These are phyloP conservation scores for Aquilaria yunnanensis DNA, from an alignment of 345 rosid species.

Conservation along the genomic window DNA sequence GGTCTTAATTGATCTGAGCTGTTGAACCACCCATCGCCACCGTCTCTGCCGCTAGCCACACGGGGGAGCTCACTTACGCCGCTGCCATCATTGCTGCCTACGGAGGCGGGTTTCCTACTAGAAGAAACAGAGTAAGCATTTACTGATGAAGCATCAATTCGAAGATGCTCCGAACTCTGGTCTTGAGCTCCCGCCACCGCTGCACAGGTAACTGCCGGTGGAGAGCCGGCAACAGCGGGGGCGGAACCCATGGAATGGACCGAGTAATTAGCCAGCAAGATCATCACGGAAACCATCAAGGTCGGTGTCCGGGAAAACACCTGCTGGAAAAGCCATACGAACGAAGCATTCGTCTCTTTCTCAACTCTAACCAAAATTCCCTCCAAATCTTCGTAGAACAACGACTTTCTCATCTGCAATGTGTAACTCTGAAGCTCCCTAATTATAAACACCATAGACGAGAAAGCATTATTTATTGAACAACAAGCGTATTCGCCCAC, in stretches of 20 bases:
- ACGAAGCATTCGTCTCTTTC: constrained; percentile 76
- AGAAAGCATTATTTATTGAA: constrained; percentile 76
- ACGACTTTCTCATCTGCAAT: constrained; percentile 69
- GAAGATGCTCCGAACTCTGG: constrained; percentile 12
- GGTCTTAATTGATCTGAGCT: constrained; percentile 31
- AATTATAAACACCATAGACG: constrained; percentile 93
- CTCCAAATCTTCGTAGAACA: constrained; percentile 63
- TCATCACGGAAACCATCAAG: constrained; percentile 87
- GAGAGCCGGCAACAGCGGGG: constrained; percentile 40
- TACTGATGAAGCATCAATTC: constrained; percentile 41
- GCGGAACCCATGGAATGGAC: constrained; percentile 62
- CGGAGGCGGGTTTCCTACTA: constrained; percentile 38
- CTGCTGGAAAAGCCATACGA: constrained; percentile 92
- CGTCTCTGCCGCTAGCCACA: constrained; percentile 50
- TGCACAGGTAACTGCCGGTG: constrained; percentile 22
- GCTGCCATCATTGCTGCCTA: constrained; percentile 60
- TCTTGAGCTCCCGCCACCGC: constrained; percentile 18
- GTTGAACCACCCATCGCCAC: constrained; percentile 40
- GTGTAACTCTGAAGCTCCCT: constrained; percentile 70
- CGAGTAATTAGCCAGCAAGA: constrained; percentile 77
- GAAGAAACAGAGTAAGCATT: constrained; percentile 47
- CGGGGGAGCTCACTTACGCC: constrained; percentile 49
- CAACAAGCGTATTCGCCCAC: constrained; percentile 61
- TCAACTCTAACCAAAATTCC: constrained; percentile 62
- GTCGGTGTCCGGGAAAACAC: constrained; percentile 92